Evolutionary conservation across 768 basidiomycete genomes (phyloP), one percentile per base, ranked within the genome.

Genomic region (Tricholoma hemisulphureum): DNA sequence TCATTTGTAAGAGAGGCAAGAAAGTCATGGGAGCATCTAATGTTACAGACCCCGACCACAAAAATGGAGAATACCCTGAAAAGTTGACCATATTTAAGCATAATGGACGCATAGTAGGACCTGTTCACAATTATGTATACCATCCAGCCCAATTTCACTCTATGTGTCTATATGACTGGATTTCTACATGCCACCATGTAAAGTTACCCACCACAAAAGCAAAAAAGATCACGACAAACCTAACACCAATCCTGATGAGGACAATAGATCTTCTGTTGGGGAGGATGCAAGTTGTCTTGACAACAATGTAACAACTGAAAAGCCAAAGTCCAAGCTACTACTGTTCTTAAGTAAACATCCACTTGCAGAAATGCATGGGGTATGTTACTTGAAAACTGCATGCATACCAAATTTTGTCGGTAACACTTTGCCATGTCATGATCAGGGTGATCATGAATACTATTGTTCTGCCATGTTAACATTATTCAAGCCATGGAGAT

Each of bases 381-480:
- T 31, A 31, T 31, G 24, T 24, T 51, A 18, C 28, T 16, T 14
- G 24, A 29, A 14, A 51, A 51, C 28, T 29, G 26, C 26, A 29
- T 28, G 26, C 8, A 57, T 72, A 4, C 69, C 70, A 20, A 71
- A 74, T 53, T 72, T 76, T 60, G 51, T 69, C 11, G 71, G 72
- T 2, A 61, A 45, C 21, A 24, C 59, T 5, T 51, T 75, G 14
- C 74, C 73, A 4, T 11, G 71, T 14, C 26, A 46, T 50, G 73
- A 75, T 61, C 53, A 61, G 45, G 73, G 70, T 18, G 69, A 74
- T 54, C 16, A 66, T 16, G 73, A 74, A 45, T 67, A 67, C 20
- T 75, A 74, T 57, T 72, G 69, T 56, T 45, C 43, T 37, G 63
- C 70, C 2, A 74, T 77, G 71, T 50, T 74, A 1, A 67, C 69